Evolutionary conservation across 2,329 filamentous ascomycete genomes (phyloP), one percentile per base, ranked within the genome.

Genomic region (Penicillium sp.): DNA sequence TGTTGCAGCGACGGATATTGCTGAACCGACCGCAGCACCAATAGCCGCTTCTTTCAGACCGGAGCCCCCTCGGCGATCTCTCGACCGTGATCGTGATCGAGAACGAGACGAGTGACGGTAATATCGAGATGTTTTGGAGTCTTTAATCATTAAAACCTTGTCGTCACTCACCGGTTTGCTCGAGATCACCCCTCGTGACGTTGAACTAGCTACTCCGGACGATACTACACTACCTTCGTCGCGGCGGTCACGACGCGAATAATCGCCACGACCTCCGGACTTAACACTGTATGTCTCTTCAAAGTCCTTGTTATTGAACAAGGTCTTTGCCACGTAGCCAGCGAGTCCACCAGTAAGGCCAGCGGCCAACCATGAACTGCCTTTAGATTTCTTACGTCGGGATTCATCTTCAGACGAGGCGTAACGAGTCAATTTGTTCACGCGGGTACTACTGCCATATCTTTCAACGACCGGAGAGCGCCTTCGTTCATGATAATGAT

Each of bases 351-450:
- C 79, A 53, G 79, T 80, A 14, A 85, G 68, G 18, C 82, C 79
- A 30, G 78, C 78, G 16, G 79, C 81, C 24, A 84, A 64, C 73
- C 80, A 81, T 26, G 77, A 78, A 58, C 72, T 77, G 55, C 66
- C 71, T 63, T 70, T 74, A 51, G 74, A 77, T 66, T 67, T 77
- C 61, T 74, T 74, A 40, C 74, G 73, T 40, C 75, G 73, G 20
- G 71, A 66, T 46, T 82, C 80, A 23, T 78, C 77, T 42, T 80
- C 78, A 1, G 80, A 82, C 7, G 78, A 77, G 30, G 74, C 74
- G 60, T 86, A 85, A 46, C 84, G 79, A 55, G 74, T 81, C n/a
- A 79, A 72, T 65, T 87, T 87, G 63, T 83, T 81, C 7, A 87
- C 76, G 20, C 83, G 77, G 8, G 68, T 69, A 38, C 66, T 69